Evolutionary conservation across 805 yeast species (phyloP).

Genomic region (Candida ficus): DNA sequence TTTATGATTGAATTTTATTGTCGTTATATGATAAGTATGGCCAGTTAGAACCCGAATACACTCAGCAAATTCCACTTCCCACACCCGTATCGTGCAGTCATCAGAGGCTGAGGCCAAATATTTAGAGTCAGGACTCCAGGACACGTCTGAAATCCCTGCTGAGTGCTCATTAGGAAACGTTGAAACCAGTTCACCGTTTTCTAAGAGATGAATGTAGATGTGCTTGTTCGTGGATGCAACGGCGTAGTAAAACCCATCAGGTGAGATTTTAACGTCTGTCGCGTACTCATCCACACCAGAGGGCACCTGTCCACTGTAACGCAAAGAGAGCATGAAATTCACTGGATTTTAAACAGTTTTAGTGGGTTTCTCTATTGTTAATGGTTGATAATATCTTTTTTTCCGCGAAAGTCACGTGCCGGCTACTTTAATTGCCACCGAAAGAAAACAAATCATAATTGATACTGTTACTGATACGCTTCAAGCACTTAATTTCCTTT

Average conservation of each 20-base stretch:
- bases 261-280: slow-evolving; percentile 54
- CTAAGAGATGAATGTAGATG: slow-evolving; percentile 25
- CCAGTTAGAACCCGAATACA: slow-evolving; percentile 45
- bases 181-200: slow-evolving; percentile 29
- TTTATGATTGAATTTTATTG: slow-evolving; percentile 61
- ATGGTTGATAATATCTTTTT: too few species aligned
- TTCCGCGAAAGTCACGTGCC: too few species aligned
- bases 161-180: slow-evolving; percentile 49
- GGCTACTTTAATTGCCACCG: background rate
- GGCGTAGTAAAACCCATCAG: slow-evolving; percentile 55
- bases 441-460: slow-evolving; percentile 10
- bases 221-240: slow-evolving; percentile 47
- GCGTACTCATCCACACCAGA: background rate
- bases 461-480: too few species aligned
- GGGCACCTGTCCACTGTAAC: background rate
- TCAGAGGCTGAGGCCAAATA: slow-evolving; percentile 83
- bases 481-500: too few species aligned
- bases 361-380: too few species aligned
- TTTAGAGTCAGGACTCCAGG: slow-evolving; percentile 71
- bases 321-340: background rate
- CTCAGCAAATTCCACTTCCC: slow-evolving; percentile 52
- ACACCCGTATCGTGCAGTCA: slow-evolving; percentile 72
- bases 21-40: slow-evolving; percentile 81
- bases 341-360: too few species aligned
- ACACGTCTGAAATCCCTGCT: slow-evolving; percentile 66